Percentiles rank a stretch among this genome's conserved stretches.
phyloP scores from a whole-genome alignment of 139 green algal species.

The Nannochloris sp. region DNA sequence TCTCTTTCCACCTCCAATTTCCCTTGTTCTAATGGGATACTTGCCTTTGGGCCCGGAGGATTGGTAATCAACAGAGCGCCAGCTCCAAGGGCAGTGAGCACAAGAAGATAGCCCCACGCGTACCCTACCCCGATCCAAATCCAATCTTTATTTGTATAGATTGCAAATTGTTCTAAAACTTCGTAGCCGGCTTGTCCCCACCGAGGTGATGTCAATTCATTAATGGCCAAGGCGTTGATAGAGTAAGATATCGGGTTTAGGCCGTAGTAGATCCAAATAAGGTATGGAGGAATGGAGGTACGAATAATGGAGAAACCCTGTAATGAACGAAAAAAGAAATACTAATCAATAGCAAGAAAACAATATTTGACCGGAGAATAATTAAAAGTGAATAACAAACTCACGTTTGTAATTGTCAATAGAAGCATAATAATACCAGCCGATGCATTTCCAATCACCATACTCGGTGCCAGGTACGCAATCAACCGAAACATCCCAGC shows the following conservation, averaged over 20 bases:
- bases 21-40: not conserved
- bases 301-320: slow-evolving; percentile 64
- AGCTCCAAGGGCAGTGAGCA: slow-evolving; percentile 20
- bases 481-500: slow-evolving; percentile 48
- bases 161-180: slow-evolving; percentile 37
- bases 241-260: slow-evolving; percentile 16
- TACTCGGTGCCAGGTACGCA: slow-evolving; percentile 24
- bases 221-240: slow-evolving; percentile 13
- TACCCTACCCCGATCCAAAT: slow-evolving; percentile 49
- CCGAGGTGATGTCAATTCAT: slow-evolving; percentile 13
- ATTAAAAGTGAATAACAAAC: slow-evolving; percentile 9
- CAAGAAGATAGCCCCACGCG: slow-evolving; percentile 14
- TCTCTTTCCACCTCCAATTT: not conserved
- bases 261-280: slow-evolving; percentile 18
- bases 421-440: not conserved
- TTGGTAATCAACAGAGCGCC: slow-evolving; percentile 26
- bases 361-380: no score
- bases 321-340: slow-evolving; percentile 51
- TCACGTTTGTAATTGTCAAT: not conserved
- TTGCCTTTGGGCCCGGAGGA: slow-evolving; percentile 21
- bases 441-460: slow-evolving; percentile 30
- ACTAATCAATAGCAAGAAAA: slow-evolving; percentile 12
- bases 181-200: not conserved
- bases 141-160: slow-evolving; percentile 42
- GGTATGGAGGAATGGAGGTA: slow-evolving; percentile 27